These are phyloP conservation scores for Nicotiana tabacum DNA, from an alignment of 257 asterid genomes.

Conservation along the genomic window DNA sequence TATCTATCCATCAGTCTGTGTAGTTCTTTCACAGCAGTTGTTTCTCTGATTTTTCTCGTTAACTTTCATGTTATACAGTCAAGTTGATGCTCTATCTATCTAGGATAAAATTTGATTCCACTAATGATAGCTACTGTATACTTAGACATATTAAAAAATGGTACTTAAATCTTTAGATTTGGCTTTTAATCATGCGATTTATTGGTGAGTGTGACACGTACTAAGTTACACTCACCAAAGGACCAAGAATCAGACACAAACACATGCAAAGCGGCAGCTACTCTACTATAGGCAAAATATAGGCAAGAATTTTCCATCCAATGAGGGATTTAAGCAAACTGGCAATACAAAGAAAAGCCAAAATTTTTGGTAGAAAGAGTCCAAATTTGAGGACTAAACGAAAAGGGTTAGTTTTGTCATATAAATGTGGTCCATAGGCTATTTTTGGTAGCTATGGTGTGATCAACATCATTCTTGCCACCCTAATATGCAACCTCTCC, in stretches of 20 bases:
- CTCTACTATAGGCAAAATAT: neutral
- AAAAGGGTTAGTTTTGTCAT: neutral
- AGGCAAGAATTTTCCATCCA: neutral
- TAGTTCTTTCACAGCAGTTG: neutral
- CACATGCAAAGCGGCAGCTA: slow-evolving; percentile 9
- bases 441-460: slow-evolving; percentile 28
- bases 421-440: slow-evolving; percentile 43
- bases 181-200: slow-evolving; percentile 16
- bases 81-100: slow-evolving; percentile 18
- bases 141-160: slow-evolving; percentile 19
- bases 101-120: slow-evolving; percentile 11
- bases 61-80: slow-evolving; percentile 40
- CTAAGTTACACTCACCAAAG: slow-evolving; percentile 20
- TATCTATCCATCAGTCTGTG: slow-evolving; percentile 3
- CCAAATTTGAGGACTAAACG: slow-evolving; percentile 7
- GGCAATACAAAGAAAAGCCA: neutral
- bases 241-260: neutral
- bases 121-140: slow-evolving; percentile 22
- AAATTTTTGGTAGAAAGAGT: neutral
- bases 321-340: neutral
- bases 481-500: neutral
- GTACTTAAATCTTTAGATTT: slow-evolving; percentile 1
- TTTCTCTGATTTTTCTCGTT: neutral
- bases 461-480: slow-evolving; percentile 32
- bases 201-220: slow-evolving; percentile 22